These are phyloP conservation scores for Penicillium verhagenii DNA, from an alignment of 495 filamentous ascomycete genomes.

Conservation along the genomic window DNA sequence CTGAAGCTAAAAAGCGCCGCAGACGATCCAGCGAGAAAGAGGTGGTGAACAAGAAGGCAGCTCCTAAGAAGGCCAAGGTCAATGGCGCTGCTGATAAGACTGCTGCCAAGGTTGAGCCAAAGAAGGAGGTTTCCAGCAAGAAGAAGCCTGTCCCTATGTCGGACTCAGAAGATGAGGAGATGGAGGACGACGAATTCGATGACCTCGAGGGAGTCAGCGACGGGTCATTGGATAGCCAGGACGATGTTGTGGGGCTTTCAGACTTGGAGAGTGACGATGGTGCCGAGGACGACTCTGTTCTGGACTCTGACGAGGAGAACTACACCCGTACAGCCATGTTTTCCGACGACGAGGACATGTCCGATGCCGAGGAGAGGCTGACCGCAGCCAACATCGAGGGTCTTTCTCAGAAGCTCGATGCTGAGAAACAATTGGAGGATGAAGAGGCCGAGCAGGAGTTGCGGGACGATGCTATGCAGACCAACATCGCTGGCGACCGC, in stretches of 20 bases:
- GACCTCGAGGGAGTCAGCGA: conserved; percentile 54
- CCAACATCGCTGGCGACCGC: conserved; percentile 85
- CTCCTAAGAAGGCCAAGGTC: conserved; percentile 47
- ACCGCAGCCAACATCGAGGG: conserved; percentile 97
- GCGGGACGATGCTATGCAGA: conserved; percentile 85
- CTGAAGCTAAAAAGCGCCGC: conserved; percentile 67
- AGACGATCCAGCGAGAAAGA: conserved; percentile 47
- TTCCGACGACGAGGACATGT: conserved; percentile 91
- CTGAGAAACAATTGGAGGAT: conserved; percentile 63
- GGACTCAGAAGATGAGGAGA: conserved; percentile 39
- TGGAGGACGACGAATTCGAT: conserved; percentile 50
- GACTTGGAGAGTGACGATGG: conserved; percentile 55
- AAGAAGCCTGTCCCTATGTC: conserved; percentile 48
- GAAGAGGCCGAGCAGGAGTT: conserved; percentile 65
- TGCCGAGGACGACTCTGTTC: conserved; percentile 57
- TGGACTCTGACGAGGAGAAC: conserved; percentile 70
- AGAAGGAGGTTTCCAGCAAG: conserved; percentile 34
- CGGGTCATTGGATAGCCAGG: conserved; percentile 51
- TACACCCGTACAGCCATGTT: conserved; percentile 65
- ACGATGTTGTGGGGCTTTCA: conserved; percentile 46
- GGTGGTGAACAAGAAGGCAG: conserved; percentile 26
- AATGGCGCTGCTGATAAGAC: conserved; percentile 38
- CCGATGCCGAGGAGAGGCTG: conserved; percentile 83
- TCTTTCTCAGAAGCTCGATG: conserved; percentile 77
- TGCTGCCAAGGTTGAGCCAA: conserved; percentile 27